phyloP scores from a whole-genome alignment of 257 asterid genomes.

The Solanum ossicruentum region DNA sequence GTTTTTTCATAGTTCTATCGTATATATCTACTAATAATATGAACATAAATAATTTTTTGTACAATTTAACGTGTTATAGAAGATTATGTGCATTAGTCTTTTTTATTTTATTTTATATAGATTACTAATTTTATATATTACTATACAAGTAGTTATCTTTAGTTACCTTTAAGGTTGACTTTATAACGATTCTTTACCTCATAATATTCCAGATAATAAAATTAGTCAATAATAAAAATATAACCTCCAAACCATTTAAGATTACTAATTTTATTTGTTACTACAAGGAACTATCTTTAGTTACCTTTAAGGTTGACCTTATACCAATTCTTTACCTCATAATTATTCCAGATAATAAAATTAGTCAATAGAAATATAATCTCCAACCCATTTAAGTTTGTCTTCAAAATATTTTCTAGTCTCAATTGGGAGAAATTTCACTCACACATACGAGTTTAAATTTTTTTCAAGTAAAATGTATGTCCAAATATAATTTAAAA shows the following conservation, averaged over 20 bases:
- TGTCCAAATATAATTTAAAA: not conserved
- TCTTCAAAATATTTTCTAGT: not conserved
- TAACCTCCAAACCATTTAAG: not conserved
- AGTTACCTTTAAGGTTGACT: not conserved
- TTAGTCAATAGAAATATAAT: not conserved
- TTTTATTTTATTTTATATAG: not conserved
- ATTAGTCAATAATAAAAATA: too few relatives aligned
- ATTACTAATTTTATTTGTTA: not conserved
- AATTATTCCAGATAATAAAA: not conserved
- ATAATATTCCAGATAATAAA: not conserved
- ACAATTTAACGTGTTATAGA: not conserved
- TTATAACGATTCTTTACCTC: not conserved
- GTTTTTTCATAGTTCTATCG: too few relatives aligned
- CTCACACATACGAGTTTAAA: not conserved
- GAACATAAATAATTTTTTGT: not conserved
- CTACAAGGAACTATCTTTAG: not conserved
- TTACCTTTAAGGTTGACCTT: not conserved
- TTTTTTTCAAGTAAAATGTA: not conserved
- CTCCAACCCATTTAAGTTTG: not conserved
- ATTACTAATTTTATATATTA: not conserved
- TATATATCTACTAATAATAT: not conserved
- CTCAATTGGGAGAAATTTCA: not conserved
- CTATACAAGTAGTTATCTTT: not conserved
- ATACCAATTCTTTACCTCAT: not conserved
- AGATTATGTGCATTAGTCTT: not conserved